Evolutionary conservation across 176 grass and related monocot species (phyloP), one percentile per base, ranked within the genome.

Genomic region (Tuctoria greenei): DNA sequence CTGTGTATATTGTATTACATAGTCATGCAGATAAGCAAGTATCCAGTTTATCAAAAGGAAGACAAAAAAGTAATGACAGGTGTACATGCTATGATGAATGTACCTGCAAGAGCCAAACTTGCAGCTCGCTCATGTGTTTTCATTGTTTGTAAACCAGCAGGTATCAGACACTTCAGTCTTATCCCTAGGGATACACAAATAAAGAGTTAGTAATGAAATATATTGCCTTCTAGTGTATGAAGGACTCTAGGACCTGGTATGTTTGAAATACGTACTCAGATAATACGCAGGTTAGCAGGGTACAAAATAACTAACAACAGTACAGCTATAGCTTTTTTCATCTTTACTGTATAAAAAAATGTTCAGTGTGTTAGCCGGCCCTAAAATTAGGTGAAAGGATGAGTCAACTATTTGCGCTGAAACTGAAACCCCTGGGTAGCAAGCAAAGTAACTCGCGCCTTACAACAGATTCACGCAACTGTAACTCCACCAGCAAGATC

Each of bases 71-170:
- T 13, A 59, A 44, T 13, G 9, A 72, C 28, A 39, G 57, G 1
- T 9, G n/a, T 1, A 3, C 38, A 38, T 40, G 25, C 10, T 31
- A 31, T 10, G 3, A 12, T 49, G 64, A 70, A 23, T 58, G 15
- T 74, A 94, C 95, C 95, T 15, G 86, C 73, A 88, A 98, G 95
- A 58, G 86, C 86, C 79, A 98, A 50, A 39, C 76, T 98, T 0
- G 91, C 91, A 69, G 87, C 86, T 18, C 82, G 75, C 76, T 91
- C 94, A 63, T 83, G 85, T 1, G 79, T 76, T 40, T 27, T 98
- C 95, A 94, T 98, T 68, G 55, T 75, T 8, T 67, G 0, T 0
- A 40, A 28, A 46, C 2, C 14, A 18, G 66, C 26, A 10, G 25
- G 27, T 20, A 17, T 20, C 41, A 62, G 36, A 28, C 25, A 56